Base-by-base conservation (phyloP, 2,329 filamentous ascomycete species). In the Sporothrix euskadiensis region DNA sequence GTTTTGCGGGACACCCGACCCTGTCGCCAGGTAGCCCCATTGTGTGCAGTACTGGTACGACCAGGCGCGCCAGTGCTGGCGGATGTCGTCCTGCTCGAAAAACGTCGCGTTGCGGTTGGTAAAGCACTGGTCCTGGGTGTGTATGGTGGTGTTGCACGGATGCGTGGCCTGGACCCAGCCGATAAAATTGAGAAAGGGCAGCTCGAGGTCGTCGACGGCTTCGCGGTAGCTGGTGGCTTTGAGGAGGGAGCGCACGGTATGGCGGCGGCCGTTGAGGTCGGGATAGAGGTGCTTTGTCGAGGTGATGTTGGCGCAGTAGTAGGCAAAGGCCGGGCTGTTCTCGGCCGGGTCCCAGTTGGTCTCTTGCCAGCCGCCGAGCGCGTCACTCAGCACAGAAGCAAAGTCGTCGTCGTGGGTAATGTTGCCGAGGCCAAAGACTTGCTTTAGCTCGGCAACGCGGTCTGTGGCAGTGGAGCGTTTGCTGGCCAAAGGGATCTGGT, bases 11-110 rank as follows among this genome's bases (percentile, higher is more conserved):
- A 90, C 89, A 35, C 90, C 88, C 4, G 88, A 90, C 66, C 93
- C 93, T 0, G 91, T 93, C 76, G 91, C 88, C 69, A 94, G 88
- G 81, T 89, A 96, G 10, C 93, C 93, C 92, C 92, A 96, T 82
- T 88, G 83, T 6, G 85, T 88, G 81, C 87, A 88, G 54, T 84
- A 85, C 75, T 88, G 87, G 77, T 86, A 88, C 0, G 81, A 77
- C 87, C 87, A 88, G 32, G 83, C 80, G 0, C 86, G 81, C 78
- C 79, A 87, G 70, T 78, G 79, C 74, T 84, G 83, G 5, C 79
- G 74, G 68, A 84, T 81, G 72, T 81, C 79, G 73, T 82, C 79
- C 26, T 79, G 78, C 41, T 75, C 73, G 74, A 83, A 83, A 69
- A 81, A 82, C 0, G 76, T 77, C 4, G 78, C 19, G 74, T 83